Percentiles rank a stretch among this genome's conserved stretches.
Evolutionary conservation across 2,329 filamentous ascomycete species (phyloP).

Genomic region (Monosporascus sp.): DNA sequence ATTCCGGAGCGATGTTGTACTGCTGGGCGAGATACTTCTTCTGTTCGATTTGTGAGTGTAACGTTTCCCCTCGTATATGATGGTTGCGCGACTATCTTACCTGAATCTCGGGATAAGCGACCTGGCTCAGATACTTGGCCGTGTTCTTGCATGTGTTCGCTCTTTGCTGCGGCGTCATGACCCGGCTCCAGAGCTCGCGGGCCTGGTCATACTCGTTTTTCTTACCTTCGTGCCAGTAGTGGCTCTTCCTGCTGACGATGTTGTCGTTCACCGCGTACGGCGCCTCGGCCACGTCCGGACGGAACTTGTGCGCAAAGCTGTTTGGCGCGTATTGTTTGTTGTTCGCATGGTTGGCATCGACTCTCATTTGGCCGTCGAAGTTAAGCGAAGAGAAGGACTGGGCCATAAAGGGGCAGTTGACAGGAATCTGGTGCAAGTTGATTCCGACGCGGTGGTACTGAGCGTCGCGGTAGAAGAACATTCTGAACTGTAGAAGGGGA

Average conservation of each 20-base stretch:
- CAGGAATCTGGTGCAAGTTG: slow-evolving; percentile 46
- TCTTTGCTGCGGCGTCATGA: slow-evolving; percentile 40
- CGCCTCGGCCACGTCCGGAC: slow-evolving; percentile 44
- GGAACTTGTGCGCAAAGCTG: slow-evolving; percentile 46
- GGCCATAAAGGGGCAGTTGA: slow-evolving; percentile 36
- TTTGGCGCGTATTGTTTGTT: slow-evolving; percentile 49
- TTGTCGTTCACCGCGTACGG: slow-evolving; percentile 45
- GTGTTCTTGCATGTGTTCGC: slow-evolving; percentile 45
- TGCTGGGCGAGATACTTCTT: slow-evolving; percentile 48
- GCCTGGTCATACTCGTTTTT: slow-evolving; percentile 47
- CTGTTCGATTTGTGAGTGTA: slow-evolving; percentile 2
- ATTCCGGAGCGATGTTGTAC: slow-evolving; percentile 42
- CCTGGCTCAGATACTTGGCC: slow-evolving; percentile 37
- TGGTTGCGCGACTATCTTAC: slow-evolving; percentile 8
- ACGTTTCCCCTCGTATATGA: not conserved
- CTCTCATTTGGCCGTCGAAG: slow-evolving; percentile 43
- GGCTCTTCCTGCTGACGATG: slow-evolving; percentile 44
- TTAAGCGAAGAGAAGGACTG: slow-evolving; percentile 39
- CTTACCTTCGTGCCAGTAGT: slow-evolving; percentile 51
- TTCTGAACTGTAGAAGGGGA: slow-evolving; percentile 42
- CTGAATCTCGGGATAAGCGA: slow-evolving; percentile 39
- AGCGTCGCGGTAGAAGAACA: slow-evolving; percentile 45
- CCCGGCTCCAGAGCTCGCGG: slow-evolving; percentile 40
- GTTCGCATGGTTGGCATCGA: slow-evolving; percentile 39
- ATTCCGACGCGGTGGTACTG: slow-evolving; percentile 48